phyloP scores from a whole-genome alignment of 129 eudicot species.

The Ambrosia trifida region DNA sequence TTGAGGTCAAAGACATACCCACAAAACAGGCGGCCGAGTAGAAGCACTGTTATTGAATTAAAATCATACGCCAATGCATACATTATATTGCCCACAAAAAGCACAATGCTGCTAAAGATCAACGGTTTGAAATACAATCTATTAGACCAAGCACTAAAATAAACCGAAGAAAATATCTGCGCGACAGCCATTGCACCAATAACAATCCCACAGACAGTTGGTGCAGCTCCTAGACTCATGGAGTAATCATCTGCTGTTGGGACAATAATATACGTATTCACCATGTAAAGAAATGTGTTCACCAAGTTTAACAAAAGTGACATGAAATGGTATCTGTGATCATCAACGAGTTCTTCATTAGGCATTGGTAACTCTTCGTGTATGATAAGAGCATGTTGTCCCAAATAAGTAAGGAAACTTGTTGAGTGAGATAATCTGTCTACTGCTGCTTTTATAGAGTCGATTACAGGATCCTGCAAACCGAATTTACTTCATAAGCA shows the following conservation, averaged over 20 bases:
- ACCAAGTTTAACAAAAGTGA: conserved; percentile 84
- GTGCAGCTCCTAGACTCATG: conserved; percentile 85
- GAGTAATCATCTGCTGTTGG: conserved; percentile 96
- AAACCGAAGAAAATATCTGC: conserved; percentile 84
- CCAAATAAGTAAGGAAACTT: conserved; percentile 66
- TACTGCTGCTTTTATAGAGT: conserved; percentile 62
- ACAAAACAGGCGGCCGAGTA: conserved; percentile 81
- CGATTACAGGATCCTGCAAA: conserved; percentile 84
- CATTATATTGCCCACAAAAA: conserved; percentile 73
- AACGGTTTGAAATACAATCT: conserved; percentile 81
- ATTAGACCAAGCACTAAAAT: conserved; percentile 96
- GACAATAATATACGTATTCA: conserved; percentile 87
- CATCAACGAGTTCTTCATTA: conserved; percentile 53
- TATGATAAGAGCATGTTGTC: conserved; percentile 87
- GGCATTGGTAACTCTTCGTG: conserved; percentile 73
- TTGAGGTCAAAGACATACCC: conserved; percentile 55
- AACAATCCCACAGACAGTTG: conserved; percentile 87
- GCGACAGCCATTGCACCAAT: conserved; percentile 98
- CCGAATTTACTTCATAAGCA: conserved; percentile 17
- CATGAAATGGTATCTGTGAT: conserved; percentile 73
- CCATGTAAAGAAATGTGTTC: conserved; percentile 91
- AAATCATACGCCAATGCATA: conserved; percentile 90
- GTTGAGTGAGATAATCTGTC: conserved; percentile 76
- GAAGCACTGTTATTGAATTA: conserved; percentile 61
- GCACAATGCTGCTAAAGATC: conserved; percentile 84